Evolutionary conservation across 495 filamentous ascomycete species (phyloP).

Genomic region (Aspergillus ellipticus): DNA sequence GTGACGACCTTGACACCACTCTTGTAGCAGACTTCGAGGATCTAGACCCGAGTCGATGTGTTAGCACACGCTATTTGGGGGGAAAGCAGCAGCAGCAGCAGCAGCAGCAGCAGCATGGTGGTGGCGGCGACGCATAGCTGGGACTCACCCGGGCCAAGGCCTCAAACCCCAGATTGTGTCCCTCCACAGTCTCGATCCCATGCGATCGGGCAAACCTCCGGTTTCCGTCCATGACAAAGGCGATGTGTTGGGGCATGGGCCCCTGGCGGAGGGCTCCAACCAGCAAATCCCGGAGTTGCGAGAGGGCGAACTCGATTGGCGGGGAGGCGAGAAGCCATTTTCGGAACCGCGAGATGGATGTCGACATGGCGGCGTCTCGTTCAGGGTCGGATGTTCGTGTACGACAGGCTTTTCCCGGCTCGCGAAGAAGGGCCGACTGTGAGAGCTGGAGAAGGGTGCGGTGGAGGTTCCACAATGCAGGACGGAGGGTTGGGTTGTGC

Average conservation of each 20-base stretch:
- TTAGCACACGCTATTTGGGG: too few relatives aligned
- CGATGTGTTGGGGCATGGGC: conserved; percentile 87
- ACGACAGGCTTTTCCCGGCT: background rate
- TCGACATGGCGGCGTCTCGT: conserved; percentile 31
- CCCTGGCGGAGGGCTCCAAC: conserved; percentile 87
- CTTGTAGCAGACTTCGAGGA: conserved; percentile 97
- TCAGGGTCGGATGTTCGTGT: conserved; percentile 5
- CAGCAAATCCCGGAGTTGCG: conserved; percentile 69
- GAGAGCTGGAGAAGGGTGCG: background rate
- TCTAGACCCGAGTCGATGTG: conserved; percentile 39
- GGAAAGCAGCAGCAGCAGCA: too few relatives aligned
- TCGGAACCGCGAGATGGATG: conserved; percentile 65
- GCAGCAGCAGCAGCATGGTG: too few relatives aligned
- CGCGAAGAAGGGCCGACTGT: background rate
- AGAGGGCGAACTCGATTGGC: conserved; percentile 78
- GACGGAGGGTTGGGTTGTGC: background rate
- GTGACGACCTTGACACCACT: conserved; percentile 91
- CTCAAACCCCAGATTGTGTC: conserved; percentile 96
- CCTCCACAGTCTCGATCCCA: conserved; percentile 94
- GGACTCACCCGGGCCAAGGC: conserved; percentile 71
- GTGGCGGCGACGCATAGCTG: background rate
- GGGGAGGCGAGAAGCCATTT: conserved; percentile 89
- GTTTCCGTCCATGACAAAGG: conserved; percentile 99
- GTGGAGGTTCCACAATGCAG: background rate
- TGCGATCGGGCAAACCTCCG: conserved; percentile 82